These are phyloP conservation scores for Phytophthora colocasiae DNA, from an alignment of 352 stramenopile species.

Conservation along the genomic window DNA sequence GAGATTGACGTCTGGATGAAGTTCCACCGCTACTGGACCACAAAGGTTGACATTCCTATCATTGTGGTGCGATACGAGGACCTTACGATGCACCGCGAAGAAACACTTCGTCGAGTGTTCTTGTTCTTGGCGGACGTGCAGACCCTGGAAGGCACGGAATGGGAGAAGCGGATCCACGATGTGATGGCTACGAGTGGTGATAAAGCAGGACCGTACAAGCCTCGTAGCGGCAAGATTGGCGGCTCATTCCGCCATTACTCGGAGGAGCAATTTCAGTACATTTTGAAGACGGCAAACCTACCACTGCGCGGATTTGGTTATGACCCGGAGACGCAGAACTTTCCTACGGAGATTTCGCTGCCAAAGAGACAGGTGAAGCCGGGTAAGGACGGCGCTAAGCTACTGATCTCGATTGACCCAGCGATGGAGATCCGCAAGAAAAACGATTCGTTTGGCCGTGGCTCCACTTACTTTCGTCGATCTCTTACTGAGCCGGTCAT, in stretches of 20 bases:
- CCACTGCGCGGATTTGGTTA: slow-evolving; percentile 89
- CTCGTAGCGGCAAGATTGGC: slow-evolving; percentile 86
- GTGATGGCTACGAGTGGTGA: slow-evolving; percentile 66
- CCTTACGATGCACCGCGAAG: slow-evolving; percentile 78
- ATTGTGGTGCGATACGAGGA: slow-evolving; percentile 95
- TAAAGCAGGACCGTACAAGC: slow-evolving; percentile 80
- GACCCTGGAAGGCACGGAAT: slow-evolving; percentile 80
- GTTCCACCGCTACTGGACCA: slow-evolving; percentile 92
- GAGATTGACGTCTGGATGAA: slow-evolving; percentile 93
- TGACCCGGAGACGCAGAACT: slow-evolving; percentile 81
- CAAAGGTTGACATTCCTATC: slow-evolving; percentile 89
- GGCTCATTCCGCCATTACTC: slow-evolving; percentile 86
- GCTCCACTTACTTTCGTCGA: slow-evolving; percentile 86
- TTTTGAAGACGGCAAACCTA: slow-evolving; percentile 78
- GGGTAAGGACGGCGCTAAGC: slow-evolving; percentile 53
- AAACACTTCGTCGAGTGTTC: slow-evolving; percentile 84
- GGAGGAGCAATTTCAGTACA: slow-evolving; percentile 85
- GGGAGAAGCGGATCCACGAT: slow-evolving; percentile 72
- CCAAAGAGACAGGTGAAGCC: slow-evolving; percentile 86
- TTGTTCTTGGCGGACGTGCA: slow-evolving; percentile 71
- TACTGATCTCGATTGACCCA: slow-evolving; percentile 72
- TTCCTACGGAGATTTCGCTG: slow-evolving; percentile 71
- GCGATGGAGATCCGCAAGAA: slow-evolving; percentile 78
- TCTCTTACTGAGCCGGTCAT: slow-evolving; percentile 77
- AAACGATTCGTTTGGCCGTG: slow-evolving; percentile 80